These are phyloP conservation scores for Grigorovia humatica DNA, from an alignment of 805 yeast genomes.

Conservation along the genomic window DNA sequence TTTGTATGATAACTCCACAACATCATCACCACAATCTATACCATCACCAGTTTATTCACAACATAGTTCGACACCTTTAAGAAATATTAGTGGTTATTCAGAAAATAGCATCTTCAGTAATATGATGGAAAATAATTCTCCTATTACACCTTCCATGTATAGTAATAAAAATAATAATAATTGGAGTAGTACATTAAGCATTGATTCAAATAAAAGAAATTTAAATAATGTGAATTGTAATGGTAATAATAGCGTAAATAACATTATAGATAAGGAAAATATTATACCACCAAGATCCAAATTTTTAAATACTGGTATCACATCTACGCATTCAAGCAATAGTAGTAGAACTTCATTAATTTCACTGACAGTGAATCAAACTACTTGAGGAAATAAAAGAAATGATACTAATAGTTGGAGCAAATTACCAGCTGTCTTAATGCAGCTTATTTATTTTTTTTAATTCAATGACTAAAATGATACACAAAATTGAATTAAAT, in stretches of 20 bases:
- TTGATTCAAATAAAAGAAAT: conserved; percentile 11
- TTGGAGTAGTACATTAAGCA: conserved; percentile 17
- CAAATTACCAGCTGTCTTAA: too few relatives aligned
- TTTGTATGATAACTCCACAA: background rate
- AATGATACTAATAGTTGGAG: too few relatives aligned
- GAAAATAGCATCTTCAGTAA: conserved; percentile 26
- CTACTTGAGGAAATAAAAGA: background rate
- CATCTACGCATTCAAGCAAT: conserved; percentile 14
- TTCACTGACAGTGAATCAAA: conserved; percentile 8
- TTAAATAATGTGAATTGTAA: conserved; percentile 10
- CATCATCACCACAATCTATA: conserved; percentile 9
- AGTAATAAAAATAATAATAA: conserved; percentile 15
- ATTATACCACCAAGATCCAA: conserved; percentile 23
- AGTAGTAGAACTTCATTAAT: conserved; percentile 18
- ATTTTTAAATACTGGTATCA: conserved; percentile 19
- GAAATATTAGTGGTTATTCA: conserved; percentile 25
- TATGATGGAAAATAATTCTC: conserved; percentile 16
- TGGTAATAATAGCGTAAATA: conserved; percentile 2
- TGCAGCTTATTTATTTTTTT: background rate
- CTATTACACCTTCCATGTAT: conserved; percentile 27
- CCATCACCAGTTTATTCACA: conserved; percentile 24
- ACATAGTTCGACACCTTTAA: conserved; percentile 24
- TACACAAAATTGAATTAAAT: background rate
- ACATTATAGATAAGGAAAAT: conserved; percentile 1
- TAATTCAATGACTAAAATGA: background rate